Evolutionary conservation across 129 eudicot genomes (phyloP).

Genomic region (Flaveria robusta): DNA sequence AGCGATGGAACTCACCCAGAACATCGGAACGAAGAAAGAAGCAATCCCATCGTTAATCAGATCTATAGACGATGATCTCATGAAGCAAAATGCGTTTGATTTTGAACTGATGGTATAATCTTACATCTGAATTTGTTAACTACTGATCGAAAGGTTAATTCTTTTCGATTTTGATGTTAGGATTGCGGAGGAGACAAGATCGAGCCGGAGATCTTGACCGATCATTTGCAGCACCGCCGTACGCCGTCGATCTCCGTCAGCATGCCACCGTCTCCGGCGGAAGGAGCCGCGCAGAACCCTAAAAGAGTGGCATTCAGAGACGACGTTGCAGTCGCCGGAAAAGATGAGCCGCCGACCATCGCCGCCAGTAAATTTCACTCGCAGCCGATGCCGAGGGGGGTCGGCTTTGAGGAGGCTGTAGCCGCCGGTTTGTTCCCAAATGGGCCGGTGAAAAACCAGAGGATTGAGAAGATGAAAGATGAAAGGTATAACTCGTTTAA

Average conservation of each 20-base stretch:
- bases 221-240: slow-evolving; percentile 34
- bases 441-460: background rate
- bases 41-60: slow-evolving; percentile 52
- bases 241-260: slow-evolving; percentile 67
- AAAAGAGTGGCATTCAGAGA: slow-evolving; percentile 49
- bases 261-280: slow-evolving; percentile 75
- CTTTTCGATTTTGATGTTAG: slow-evolving; percentile 23
- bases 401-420: slow-evolving; percentile 33
- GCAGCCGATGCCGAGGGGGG: slow-evolving; percentile 60
- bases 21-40: slow-evolving; percentile 25
- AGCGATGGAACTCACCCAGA: slow-evolving; percentile 43
- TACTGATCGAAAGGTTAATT: background rate
- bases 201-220: slow-evolving; percentile 22
- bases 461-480: slow-evolving; percentile 41
- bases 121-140: no score
- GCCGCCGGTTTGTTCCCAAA: slow-evolving; percentile 20
- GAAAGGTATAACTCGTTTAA: slow-evolving; percentile 68
- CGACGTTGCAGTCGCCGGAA: slow-evolving; percentile 39
- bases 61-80: slow-evolving; percentile 37
- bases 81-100: background rate
- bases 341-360: background rate
- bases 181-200: slow-evolving; percentile 37
- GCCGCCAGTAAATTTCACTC: slow-evolving; percentile 45
- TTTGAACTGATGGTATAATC: no score
- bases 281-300: slow-evolving; percentile 27